Evolutionary conservation across 805 yeast genomes (phyloP).

Genomic region (Blastobotrys terrestris): DNA sequence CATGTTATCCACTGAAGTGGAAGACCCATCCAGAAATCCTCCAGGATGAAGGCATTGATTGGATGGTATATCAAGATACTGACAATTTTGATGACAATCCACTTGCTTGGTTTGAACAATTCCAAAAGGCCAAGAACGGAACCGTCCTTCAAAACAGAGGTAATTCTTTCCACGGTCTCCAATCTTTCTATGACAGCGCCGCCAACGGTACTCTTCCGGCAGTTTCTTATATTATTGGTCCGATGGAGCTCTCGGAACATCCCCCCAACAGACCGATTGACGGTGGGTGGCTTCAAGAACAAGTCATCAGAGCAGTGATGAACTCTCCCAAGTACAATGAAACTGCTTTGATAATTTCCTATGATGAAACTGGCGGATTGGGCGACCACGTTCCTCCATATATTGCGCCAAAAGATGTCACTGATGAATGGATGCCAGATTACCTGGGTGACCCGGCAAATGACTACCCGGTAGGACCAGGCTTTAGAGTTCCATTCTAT

Average conservation of each 20-base stretch:
- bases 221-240: conserved; percentile 22
- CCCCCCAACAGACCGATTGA: conserved; percentile 20
- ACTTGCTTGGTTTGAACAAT: conserved; percentile 18
- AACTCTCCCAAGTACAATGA: conserved; percentile 18
- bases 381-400: conserved; percentile 25
- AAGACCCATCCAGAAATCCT: conserved; percentile 19
- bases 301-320: conserved; percentile 18
- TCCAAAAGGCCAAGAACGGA: conserved; percentile 5
- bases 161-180: conserved; percentile 17
- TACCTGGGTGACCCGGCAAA: conserved; percentile 15
- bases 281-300: conserved; percentile 22
- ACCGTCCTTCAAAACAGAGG: conserved; percentile 15
- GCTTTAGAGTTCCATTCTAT: conserved; percentile 22
- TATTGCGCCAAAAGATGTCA: conserved; percentile 22
- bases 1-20: conserved; percentile 23
- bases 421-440: conserved; percentile 19
- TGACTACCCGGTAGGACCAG: conserved; percentile 21
- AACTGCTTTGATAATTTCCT: conserved; percentile 21
- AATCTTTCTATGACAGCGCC: conserved; percentile 17
- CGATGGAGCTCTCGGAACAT: conserved; percentile 23
- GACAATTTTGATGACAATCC: conserved; percentile 21
- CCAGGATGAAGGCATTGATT: conserved; percentile 15
- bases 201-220: conserved; percentile 22
- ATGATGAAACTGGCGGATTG: conserved; percentile 26
- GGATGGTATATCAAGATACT: conserved; percentile 21